These are phyloP conservation scores for Quercus ilex DNA, from an alignment of 306 rosid genomes.

Conservation along the genomic window DNA sequence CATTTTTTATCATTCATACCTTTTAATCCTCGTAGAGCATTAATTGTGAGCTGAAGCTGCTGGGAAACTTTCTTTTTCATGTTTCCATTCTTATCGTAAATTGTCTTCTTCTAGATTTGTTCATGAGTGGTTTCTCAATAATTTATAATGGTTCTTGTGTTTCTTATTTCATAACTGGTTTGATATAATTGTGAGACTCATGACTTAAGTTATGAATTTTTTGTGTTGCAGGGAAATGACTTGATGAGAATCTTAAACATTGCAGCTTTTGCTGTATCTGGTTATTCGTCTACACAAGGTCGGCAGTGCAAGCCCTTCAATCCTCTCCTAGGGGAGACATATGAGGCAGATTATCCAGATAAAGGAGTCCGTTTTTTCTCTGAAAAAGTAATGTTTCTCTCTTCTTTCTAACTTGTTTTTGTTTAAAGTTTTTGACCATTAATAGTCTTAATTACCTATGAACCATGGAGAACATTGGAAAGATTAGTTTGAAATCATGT, in stretches of 20 bases:
- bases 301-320: constrained; percentile 98
- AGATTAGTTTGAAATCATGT: constrained; percentile 2
- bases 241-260: constrained; percentile 89
- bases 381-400: constrained; percentile 63
- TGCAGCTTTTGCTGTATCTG: constrained; percentile 97
- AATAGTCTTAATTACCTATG: not conserved
- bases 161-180: not conserved
- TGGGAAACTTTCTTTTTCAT: not conserved
- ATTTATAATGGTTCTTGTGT: constrained; percentile 2
- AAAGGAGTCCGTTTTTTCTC: constrained; percentile 90
- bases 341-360: constrained; percentile 97
- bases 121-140: not conserved
- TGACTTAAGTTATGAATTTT: constrained; percentile 30
- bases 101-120: not conserved
- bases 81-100: not conserved
- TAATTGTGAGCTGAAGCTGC: not conserved
- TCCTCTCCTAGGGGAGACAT: constrained; percentile 97
- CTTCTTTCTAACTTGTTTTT: not conserved
- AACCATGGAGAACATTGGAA: not conserved
- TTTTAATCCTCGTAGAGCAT: too few species aligned
- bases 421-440: not conserved
- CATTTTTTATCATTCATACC: too few species aligned
- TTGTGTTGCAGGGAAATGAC: constrained; percentile 81
- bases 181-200: constrained; percentile 19
- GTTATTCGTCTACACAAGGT: constrained; percentile 97